Percentiles rank a stretch among this genome's conserved stretches.
Evolutionary conservation across 2,329 filamentous ascomycete genomes (phyloP).

Genomic region (Metarhizium brunneum): DNA sequence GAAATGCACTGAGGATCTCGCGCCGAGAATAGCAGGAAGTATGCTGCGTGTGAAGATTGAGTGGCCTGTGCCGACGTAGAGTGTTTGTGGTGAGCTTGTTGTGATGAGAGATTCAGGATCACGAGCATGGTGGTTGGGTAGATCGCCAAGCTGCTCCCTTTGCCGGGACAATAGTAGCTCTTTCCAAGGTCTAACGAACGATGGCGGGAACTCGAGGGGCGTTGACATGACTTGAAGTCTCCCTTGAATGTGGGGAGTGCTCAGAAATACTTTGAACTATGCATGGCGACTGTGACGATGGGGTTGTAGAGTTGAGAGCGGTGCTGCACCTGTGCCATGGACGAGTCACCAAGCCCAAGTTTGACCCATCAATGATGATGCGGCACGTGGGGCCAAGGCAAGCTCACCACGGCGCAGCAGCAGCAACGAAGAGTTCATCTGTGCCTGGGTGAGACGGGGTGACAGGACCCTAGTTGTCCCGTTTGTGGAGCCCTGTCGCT

Average conservation of each 20-base stretch:
- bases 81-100: constrained; percentile 34
- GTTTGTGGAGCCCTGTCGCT: too few relatives aligned
- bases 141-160: constrained; percentile 28
- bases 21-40: constrained; percentile 50
- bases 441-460: too few relatives aligned
- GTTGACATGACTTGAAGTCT: constrained; percentile 2
- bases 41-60: constrained; percentile 46
- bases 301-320: background rate
- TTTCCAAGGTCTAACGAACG: constrained; percentile 29
- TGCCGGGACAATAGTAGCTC: constrained; percentile 21
- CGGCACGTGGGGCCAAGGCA: too few relatives aligned
- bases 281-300: background rate
- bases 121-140: constrained; percentile 38
- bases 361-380: too few relatives aligned
- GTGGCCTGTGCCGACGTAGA: constrained; percentile 49
- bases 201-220: constrained; percentile 21
- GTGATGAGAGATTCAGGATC: constrained; percentile 38
- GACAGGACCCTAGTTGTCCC: too few relatives aligned
- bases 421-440: too few relatives aligned
- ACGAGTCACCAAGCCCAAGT: too few relatives aligned
- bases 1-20: constrained; percentile 58
- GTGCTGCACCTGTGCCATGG: too few relatives aligned
- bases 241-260: background rate
- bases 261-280: too few relatives aligned
- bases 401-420: too few relatives aligned